Conservation (phyloP, 2,329 filamentous ascomycete species). For the Aureobasidium sp. region DNA sequence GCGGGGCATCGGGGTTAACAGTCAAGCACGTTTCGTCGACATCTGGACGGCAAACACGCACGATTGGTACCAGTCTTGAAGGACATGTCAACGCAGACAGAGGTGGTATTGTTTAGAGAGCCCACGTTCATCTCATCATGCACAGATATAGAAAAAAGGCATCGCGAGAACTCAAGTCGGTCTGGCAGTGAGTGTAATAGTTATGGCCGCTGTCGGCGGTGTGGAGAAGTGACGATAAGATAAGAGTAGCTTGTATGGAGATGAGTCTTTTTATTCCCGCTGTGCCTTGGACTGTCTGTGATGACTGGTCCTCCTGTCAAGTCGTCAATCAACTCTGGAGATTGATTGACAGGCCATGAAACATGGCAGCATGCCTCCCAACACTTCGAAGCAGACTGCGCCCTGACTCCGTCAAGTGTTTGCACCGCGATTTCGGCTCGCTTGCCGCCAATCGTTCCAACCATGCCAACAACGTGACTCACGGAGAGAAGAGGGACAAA, state of each 20-base stretch:
- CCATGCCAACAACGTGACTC: not conserved
- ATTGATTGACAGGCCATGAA: constrained; percentile 6
- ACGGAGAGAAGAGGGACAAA: constrained; percentile 15
- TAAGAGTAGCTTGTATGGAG: not conserved
- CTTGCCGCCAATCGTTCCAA: not conserved
- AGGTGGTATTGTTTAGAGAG: not conserved
- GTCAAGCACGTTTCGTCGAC: not conserved
- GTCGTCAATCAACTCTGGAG: not conserved
- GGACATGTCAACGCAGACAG: not conserved
- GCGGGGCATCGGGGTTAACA: not conserved
- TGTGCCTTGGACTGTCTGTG: not conserved
- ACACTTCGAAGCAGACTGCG: constrained; percentile 12
- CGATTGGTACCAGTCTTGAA: not conserved
- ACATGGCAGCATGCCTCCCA: constrained; percentile 13
- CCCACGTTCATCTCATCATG: no score
- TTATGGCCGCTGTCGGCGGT: not conserved
- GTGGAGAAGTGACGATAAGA: constrained; percentile 11
- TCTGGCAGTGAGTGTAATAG: not conserved
- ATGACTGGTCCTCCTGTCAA: not conserved
- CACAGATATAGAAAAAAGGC: no score
- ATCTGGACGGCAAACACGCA: not conserved
- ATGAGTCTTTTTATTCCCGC: constrained; percentile 9
- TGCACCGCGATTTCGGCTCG: constrained; percentile 7
- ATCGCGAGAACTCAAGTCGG: not conserved
- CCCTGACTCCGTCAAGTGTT: not conserved